Base-by-base conservation (phyloP, 1,139 yeast species). In the Diutina mesorugosa region DNA sequence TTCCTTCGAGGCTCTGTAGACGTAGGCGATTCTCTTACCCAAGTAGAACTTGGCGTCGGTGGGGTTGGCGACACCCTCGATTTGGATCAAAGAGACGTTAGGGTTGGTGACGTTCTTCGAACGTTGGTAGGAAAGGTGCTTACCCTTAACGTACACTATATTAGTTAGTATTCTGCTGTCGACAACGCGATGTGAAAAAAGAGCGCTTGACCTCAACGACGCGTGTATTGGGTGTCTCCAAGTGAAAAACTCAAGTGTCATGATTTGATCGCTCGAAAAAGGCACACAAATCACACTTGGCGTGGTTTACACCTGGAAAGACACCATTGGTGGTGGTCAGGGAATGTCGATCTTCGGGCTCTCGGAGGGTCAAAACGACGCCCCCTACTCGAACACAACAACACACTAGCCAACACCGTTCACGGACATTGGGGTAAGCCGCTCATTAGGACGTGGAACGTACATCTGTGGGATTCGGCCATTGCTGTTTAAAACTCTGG, bases 81-180 rank as follows among this genome's bases (percentile, higher is more conserved):
- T 86, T 84, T 91, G 89, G 77, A 93, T 82, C 80, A 93, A 85
- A 67, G 99, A 93, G 72, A 88, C 89, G 83, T 89, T 87, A 78
- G 99, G 97, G 95, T 93, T 89, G 87, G 87, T 90, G 75, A 87
- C 90, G 80, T 85, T 86, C 90, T 93, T 93, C 72, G 97, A 90
- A 84, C 99, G 95, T 85, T 93, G 98, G 96, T 91, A 93, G 72
- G 98, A 91, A 77, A 93, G 78, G 88, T 93, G 98, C 87, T 91
- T 93, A 81, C 98, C 99, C 87, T 91, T 93, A 81, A 93, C 98
- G 96, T 93, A 93, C 83, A 93, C 96, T 89, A 77, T 60, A 59
- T 53, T 62, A 2, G 82, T 78, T 78, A 77, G 83, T 79, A 77
- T 56, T 52, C 8, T 41, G 45, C 45, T 41, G 18, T 45, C 18